phyloP scores from a whole-genome alignment of 73 alveolate genomes.

The Breviolum minutum region DNA sequence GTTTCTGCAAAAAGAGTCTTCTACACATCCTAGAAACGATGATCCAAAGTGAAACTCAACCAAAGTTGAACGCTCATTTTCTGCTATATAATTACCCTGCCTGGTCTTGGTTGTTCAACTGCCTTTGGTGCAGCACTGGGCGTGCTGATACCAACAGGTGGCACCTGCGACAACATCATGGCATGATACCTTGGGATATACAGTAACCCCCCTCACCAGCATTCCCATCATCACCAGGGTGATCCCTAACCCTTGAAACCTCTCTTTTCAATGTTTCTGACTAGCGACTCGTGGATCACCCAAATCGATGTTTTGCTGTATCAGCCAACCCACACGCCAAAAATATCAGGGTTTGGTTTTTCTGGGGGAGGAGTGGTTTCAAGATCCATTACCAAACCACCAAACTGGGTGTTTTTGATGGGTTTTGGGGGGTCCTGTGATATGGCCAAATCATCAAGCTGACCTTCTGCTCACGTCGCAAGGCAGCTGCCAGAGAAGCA shows the following conservation, averaged over 20 bases:
- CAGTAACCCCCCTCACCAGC: background rate
- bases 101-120: constrained; percentile 3
- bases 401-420: too few species aligned
- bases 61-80: background rate
- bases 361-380: too few species aligned
- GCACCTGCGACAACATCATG: background rate
- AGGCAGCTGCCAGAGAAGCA: constrained; percentile 42
- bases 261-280: too few species aligned
- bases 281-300: too few species aligned
- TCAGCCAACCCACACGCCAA: background rate
- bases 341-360: too few species aligned
- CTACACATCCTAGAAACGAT: too few species aligned
- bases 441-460: background rate
- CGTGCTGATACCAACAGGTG: background rate
- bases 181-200: background rate
- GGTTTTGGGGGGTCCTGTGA: too few species aligned
- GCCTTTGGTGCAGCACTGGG: background rate
- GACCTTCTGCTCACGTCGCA: constrained; percentile 41
- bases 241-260: too few species aligned
- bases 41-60: background rate
- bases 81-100: background rate
- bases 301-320: background rate
- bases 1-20: too few species aligned
- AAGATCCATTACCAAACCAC: too few species aligned
- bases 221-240: background rate